These are phyloP conservation scores for Phaeomoniella chlamydospora DNA, from an alignment of 2,329 filamentous ascomycete genomes.

Conservation along the genomic window DNA sequence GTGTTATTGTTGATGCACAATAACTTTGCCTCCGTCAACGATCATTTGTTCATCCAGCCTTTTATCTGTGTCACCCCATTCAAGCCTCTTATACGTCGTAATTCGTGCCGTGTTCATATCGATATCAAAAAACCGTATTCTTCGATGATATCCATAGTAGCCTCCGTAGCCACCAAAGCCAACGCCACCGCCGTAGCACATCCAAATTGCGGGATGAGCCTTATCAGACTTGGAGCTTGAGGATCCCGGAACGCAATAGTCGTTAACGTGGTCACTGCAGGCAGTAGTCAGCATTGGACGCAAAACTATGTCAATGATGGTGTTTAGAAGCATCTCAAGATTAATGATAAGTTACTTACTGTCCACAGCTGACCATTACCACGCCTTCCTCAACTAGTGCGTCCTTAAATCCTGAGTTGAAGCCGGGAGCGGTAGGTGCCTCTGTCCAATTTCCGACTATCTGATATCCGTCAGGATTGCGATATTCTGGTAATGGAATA, in stretches of 20 bases:
- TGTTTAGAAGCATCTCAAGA: too few species aligned
- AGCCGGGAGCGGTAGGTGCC: conserved; percentile 70
- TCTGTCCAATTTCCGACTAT: conserved; percentile 63
- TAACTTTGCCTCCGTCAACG: conserved; percentile 42
- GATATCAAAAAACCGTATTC: conserved; percentile 79
- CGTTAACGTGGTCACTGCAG: conserved; percentile 77
- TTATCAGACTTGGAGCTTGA: conserved; percentile 29
- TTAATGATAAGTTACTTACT: conserved; percentile 41
- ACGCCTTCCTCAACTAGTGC: conserved; percentile 76
- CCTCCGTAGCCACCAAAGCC: conserved; percentile 94
- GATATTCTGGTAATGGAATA: conserved; percentile 87
- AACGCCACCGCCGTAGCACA: conserved; percentile 89
- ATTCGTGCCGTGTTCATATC: conserved; percentile 85
- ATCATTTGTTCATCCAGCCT: conserved; percentile 46
- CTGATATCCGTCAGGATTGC: conserved; percentile 40
- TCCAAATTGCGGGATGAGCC: conserved; percentile 66
- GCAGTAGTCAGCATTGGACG: neutral
- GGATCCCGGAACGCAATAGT: conserved; percentile 70
- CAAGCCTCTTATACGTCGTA: conserved; percentile 81
- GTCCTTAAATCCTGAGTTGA: conserved; percentile 86
- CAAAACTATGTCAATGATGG: too few species aligned
- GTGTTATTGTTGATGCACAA: too few species aligned
- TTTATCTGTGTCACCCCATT: conserved; percentile 42
- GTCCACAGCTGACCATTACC: conserved; percentile 77
- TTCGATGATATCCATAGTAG: conserved; percentile 71